Evolutionary conservation across 495 filamentous ascomycete genomes (phyloP).

Genomic region (Talaromyces trachyspermus): DNA sequence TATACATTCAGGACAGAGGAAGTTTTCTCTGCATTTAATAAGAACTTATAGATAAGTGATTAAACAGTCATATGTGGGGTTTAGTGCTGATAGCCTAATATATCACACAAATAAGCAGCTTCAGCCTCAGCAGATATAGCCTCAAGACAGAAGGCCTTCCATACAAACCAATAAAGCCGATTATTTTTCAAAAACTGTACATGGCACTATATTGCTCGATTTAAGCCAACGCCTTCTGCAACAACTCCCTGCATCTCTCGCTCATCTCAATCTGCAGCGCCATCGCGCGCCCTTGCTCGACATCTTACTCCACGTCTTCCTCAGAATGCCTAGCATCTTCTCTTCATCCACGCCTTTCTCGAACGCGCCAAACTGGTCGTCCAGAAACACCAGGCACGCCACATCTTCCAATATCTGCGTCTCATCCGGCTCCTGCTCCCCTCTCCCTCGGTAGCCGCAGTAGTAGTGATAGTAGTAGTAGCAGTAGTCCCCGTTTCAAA

Average conservation of each 20-base stretch:
- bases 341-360: constrained; percentile 59
- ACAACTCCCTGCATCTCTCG: constrained; percentile 49
- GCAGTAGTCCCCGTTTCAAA: constrained; percentile 36
- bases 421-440: constrained; percentile 59
- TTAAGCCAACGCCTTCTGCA: constrained; percentile 54
- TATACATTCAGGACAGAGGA: too few relatives aligned
- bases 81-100: too few relatives aligned
- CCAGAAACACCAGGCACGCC: constrained; percentile 77
- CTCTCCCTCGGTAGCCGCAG: constrained; percentile 42
- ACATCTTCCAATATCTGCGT: constrained; percentile 74
- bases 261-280: constrained; percentile 59
- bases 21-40: too few relatives aligned
- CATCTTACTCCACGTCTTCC: constrained; percentile 87
- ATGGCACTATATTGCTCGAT: too few relatives aligned
- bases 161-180: too few relatives aligned
- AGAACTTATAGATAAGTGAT: too few relatives aligned
- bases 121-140: too few relatives aligned
- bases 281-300: constrained; percentile 51
- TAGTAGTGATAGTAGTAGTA: not conserved
- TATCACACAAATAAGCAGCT: too few relatives aligned
- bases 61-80: too few relatives aligned
- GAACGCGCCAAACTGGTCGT: constrained; percentile 76
- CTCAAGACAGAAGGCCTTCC: too few relatives aligned
- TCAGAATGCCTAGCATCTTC: constrained; percentile 64
- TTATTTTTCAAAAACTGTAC: not conserved